Evolutionary conservation across 441 rosid species (phyloP).

Genomic region (Populus hybrid): DNA sequence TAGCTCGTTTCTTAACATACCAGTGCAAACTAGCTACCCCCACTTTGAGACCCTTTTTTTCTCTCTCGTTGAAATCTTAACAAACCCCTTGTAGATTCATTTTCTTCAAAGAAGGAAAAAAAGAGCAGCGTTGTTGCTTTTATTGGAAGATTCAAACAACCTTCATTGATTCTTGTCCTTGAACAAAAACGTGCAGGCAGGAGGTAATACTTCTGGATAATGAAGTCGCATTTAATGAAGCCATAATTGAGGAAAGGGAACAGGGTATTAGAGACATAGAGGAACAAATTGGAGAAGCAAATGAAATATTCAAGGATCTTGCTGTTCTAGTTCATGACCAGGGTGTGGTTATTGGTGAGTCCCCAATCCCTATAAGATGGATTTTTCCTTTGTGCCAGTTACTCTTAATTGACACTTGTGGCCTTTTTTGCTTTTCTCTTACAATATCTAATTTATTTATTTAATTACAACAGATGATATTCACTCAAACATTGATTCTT

Average conservation of each 20-base stretch:
- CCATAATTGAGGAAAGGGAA: constrained; percentile 70
- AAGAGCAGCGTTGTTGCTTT: not conserved
- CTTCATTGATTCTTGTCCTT: constrained; percentile 4
- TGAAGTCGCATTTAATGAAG: constrained; percentile 68
- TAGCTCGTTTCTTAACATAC: not conserved
- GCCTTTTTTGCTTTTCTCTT: not conserved
- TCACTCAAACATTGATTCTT: constrained; percentile 54
- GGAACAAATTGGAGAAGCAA: constrained; percentile 62
- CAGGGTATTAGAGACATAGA: constrained; percentile 60
- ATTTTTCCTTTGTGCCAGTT: constrained; percentile 4
- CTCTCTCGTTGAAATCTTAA: not conserved
- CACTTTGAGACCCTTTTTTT: not conserved
- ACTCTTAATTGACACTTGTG: constrained; percentile 2
- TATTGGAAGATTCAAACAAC: constrained; percentile 7
- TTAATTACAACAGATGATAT: constrained; percentile 46
- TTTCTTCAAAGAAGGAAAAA: not conserved
- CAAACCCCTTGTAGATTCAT: not conserved
- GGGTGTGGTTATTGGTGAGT: constrained; percentile 65
- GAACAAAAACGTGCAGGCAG: constrained; percentile 38
- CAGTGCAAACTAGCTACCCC: not conserved
- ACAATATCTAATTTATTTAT: not conserved
- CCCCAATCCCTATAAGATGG: not conserved
- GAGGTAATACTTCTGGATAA: constrained; percentile 55
- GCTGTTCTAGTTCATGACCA: constrained; percentile 74
- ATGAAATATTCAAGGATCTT: constrained; percentile 70